Evolutionary conservation across 305 asterid genomes (phyloP).

Genomic region (Solanum hybrid): DNA sequence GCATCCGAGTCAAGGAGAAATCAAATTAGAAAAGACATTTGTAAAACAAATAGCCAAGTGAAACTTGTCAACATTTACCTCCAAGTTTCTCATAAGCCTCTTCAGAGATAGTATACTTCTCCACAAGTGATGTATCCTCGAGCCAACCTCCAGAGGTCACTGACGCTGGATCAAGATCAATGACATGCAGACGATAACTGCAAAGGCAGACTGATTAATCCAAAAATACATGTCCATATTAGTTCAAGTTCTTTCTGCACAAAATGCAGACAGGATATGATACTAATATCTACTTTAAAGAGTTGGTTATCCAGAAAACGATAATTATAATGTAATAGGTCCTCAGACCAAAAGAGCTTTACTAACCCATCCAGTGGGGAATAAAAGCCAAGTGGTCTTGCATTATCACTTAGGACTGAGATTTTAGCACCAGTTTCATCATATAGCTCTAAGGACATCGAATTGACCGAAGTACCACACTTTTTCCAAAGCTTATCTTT

Average conservation of each 20-base stretch:
- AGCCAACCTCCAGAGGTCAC: constrained; percentile 97
- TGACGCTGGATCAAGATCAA: constrained; percentile 88
- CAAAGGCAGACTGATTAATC: not conserved
- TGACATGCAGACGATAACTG: constrained; percentile 72
- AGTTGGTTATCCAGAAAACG: not conserved
- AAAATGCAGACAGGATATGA: not conserved
- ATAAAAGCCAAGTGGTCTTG: constrained; percentile 69
- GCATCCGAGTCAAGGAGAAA: not conserved
- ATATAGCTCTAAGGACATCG: constrained; percentile 79
- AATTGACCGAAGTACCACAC: constrained; percentile 84
- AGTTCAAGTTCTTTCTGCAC: not conserved
- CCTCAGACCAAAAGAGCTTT: not conserved
- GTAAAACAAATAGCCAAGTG: not conserved
- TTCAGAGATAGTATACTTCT: constrained; percentile 86
- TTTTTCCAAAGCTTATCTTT: constrained; percentile 89
- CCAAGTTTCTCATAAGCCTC: constrained; percentile 82
- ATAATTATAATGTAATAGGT: not conserved
- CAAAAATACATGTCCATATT: not conserved
- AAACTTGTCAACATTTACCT: constrained; percentile 26
- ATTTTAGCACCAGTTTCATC: constrained; percentile 67
- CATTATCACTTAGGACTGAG: constrained; percentile 45
- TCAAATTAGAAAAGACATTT: not conserved
- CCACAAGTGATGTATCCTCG: constrained; percentile 90
- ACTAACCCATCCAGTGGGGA: constrained; percentile 80
- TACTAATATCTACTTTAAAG: not conserved